Conservation (phyloP, 2,329 filamentous ascomycete genomes). For the Verticillium nonalfalfae region DNA sequence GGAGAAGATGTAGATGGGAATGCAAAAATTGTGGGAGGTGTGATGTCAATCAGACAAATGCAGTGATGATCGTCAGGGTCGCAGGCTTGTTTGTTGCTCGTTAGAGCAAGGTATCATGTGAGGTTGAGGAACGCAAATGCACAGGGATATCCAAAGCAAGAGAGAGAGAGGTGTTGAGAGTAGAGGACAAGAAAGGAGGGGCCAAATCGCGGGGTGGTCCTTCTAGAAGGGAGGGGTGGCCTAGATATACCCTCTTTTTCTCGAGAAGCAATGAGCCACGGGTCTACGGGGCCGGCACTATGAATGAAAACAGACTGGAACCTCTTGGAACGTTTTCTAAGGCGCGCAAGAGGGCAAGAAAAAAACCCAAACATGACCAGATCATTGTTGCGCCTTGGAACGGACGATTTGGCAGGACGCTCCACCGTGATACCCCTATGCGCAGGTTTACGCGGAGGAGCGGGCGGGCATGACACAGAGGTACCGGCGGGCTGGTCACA, state of each 20-base stretch:
- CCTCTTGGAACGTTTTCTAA: not conserved
- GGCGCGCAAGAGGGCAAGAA: not conserved
- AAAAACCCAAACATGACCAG: not conserved
- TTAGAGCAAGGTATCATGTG: not conserved
- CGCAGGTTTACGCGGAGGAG: conserved; percentile 15
- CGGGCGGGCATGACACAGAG: conserved; percentile 14
- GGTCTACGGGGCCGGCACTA: not conserved
- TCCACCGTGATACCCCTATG: conserved; percentile 12
- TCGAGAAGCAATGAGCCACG: not conserved
- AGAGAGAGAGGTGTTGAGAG: not conserved
- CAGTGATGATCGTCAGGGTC: not conserved
- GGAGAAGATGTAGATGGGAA: not conserved
- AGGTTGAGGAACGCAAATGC: not conserved
- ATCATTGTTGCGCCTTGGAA: not conserved
- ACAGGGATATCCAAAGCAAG: not conserved
- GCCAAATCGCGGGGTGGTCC: not conserved
- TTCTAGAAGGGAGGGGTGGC: not conserved
- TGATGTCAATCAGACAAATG: not conserved
- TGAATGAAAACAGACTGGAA: not conserved
- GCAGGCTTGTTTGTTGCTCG: not conserved
- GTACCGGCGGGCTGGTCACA: conserved; percentile 19
- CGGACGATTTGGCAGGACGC: not conserved
- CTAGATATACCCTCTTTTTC: not conserved
- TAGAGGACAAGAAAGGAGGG: conserved; percentile 1
- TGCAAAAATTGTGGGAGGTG: not conserved